Base-by-base conservation (phyloP, 2,329 filamentous ascomycete genomes). In the Scleromitrula shiraiana region DNA sequence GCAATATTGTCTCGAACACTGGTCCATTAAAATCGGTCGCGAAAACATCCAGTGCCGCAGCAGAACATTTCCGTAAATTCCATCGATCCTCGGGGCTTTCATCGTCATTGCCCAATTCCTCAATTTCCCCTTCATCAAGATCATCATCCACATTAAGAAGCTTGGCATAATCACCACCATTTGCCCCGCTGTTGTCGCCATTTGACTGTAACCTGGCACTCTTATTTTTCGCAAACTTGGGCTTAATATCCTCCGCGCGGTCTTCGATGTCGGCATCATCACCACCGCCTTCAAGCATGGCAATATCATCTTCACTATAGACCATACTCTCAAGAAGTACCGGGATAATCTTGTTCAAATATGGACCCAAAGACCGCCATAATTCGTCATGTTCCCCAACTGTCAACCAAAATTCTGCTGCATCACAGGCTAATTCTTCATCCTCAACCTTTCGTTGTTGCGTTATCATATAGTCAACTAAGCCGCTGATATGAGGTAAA, bases 41-140 rank as follows among this genome's bases (percentile, higher is more conserved):
- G 59, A 98, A 90, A 10, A 95, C 88, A 64, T 98, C 93, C 33
- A 98, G 74, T 7, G 93, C 90, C 10, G 93, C 93, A 7, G 93
- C 93, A 30, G 93, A 97, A 70, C 93, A 97, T 69, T 98, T 98
- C 54, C 93, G 82, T 45, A 98, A 73, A 46, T 91, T 97, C 93
- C 93, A 98, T 59, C 82, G 80, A 64, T 95, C 88, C 65, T 97
- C 93, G 0, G 88, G 88, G 58, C 90, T 88, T 41, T 76, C 78
- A 53, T 88, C 78, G 52, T 88, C 88, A 39, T 89, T 88, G 24
- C 74, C 73, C 30, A 77, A 72, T n/a, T 82, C 80, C 30, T 83
- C 85, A 36, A 95, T 81, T 65, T 96, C 90, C 30, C 89, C 91
- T 53, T 96, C 91, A 59, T 91, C 91, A 6, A 90, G 68, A 52